These are phyloP conservation scores for Vigna mungo DNA, from an alignment of 306 rosid species.

Conservation along the genomic window DNA sequence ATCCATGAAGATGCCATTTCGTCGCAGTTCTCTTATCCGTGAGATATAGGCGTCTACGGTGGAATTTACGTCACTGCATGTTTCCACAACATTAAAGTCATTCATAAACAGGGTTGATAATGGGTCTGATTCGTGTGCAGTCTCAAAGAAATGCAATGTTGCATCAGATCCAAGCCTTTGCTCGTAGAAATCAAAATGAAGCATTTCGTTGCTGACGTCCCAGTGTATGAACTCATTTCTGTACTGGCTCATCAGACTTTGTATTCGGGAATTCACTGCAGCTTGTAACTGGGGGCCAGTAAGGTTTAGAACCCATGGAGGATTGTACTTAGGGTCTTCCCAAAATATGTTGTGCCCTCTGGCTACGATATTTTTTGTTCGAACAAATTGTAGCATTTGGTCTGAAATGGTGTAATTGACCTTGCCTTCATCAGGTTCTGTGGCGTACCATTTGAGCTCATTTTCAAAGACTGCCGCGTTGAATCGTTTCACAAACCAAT, in stretches of 20 bases:
- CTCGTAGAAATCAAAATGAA: conserved; percentile 93
- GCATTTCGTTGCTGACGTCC: conserved; percentile 98
- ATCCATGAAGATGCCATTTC: conserved; percentile 74
- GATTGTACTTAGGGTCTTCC: conserved; percentile 87
- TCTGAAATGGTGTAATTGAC: conserved; percentile 71
- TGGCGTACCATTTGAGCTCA: conserved; percentile 94
- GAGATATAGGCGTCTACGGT: conserved; percentile 73
- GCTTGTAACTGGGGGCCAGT: conserved; percentile 52
- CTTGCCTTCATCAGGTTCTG: conserved; percentile 81
- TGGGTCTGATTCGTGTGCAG: conserved; percentile 79
- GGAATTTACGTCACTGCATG: conserved; percentile 78
- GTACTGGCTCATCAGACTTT: conserved; percentile 74
- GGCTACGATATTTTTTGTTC: conserved; percentile 69
- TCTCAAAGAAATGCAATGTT: conserved; percentile 65
- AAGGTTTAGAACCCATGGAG: conserved; percentile 80
- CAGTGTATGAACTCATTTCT: conserved; percentile 83
- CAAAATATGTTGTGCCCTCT: conserved; percentile 96
- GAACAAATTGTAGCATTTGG: conserved; percentile 71
- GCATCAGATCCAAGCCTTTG: conserved; percentile 75
- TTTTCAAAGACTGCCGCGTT: conserved; percentile 90
- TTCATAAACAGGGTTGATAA: conserved; percentile 84
- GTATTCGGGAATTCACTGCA: conserved; percentile 69
- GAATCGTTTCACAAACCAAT: conserved; percentile 86
- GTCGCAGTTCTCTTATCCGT: conserved; percentile 58
- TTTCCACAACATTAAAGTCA: conserved; percentile 92